Percentiles rank a stretch among this genome's conserved stretches.
Evolutionary conservation across 257 asterid genomes (phyloP).

Genomic region (Fraxinus cuspidata): DNA sequence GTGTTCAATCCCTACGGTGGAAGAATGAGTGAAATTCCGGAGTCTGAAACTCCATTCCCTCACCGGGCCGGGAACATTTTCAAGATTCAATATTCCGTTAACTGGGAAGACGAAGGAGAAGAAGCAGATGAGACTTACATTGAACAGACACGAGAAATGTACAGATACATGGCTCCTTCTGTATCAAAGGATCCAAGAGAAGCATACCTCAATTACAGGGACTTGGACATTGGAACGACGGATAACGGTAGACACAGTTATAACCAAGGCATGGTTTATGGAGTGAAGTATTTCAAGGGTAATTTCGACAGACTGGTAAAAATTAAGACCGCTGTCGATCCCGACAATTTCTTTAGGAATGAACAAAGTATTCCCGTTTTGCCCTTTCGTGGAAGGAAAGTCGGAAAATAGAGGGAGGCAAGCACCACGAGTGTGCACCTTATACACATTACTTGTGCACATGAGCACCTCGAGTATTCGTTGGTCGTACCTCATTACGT

Average conservation of each 20-base stretch:
- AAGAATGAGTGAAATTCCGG: slow-evolving; percentile 30
- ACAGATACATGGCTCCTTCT: slow-evolving; percentile 37
- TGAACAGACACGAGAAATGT: slow-evolving; percentile 26
- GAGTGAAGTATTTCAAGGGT: slow-evolving; percentile 35
- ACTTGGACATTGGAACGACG: slow-evolving; percentile 40
- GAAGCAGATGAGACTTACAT: slow-evolving; percentile 16
- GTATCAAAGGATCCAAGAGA: slow-evolving; percentile 44
- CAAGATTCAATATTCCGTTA: slow-evolving; percentile 45
- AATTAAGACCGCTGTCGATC: slow-evolving; percentile 36
- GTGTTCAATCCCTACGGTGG: slow-evolving; percentile 50
- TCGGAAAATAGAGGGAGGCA: neutral
- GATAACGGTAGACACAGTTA: slow-evolving; percentile 34
- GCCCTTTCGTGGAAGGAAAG: slow-evolving; percentile 10
- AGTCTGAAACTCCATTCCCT: slow-evolving; percentile 40
- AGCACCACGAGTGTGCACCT: neutral
- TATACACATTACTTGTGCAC: no score
- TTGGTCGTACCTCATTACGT: no score
- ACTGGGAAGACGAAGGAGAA: slow-evolving; percentile 35
- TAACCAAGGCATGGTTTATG: slow-evolving; percentile 35
- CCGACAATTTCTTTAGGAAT: slow-evolving; percentile 36
- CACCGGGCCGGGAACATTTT: slow-evolving; percentile 43
- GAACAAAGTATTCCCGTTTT: slow-evolving; percentile 38
- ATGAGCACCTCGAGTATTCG: no score
- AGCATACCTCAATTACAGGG: slow-evolving; percentile 47
- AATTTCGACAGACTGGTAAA: slow-evolving; percentile 41